A percentile compares a stretch with the other conserved stretches of the same genome.
Conservation (phyloP, 345 rosid species). For the Eucalyptus rudis region DNA sequence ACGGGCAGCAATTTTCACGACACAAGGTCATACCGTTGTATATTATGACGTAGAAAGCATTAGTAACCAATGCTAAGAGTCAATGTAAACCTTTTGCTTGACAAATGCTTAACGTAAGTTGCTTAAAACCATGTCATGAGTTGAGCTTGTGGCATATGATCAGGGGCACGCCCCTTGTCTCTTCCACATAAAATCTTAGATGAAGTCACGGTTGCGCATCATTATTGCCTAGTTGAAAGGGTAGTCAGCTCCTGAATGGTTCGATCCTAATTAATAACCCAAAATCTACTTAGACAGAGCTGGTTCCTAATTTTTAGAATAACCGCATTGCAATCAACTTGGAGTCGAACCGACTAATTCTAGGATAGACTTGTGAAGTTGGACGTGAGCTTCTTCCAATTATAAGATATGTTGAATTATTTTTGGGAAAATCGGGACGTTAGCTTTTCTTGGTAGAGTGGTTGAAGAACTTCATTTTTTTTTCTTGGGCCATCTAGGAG, state of each 20-base stretch:
- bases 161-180: not conserved
- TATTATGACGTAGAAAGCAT: not conserved
- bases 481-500: not conserved
- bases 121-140: not conserved
- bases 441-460: not conserved
- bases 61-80: not conserved
- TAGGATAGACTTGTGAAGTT: not conserved
- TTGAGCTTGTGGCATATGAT: not conserved
- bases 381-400: not conserved
- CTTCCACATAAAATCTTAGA: not conserved
- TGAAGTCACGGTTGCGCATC: not conserved
- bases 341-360: not conserved
- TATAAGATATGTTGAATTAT: not conserved
- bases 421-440: not conserved
- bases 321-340: not conserved
- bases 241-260: not conserved
- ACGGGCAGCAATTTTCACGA: not conserved
- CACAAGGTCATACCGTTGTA: not conserved
- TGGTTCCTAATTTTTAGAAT: not conserved
- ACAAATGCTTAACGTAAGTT: not conserved
- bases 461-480: not conserved
- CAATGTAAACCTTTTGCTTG: not conserved
- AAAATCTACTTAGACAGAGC: not conserved
- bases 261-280: not conserved
- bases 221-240: not conserved